Evolutionary conservation across 1,139 yeast species (phyloP).

Genomic region (Zygoascus meyerae): DNA sequence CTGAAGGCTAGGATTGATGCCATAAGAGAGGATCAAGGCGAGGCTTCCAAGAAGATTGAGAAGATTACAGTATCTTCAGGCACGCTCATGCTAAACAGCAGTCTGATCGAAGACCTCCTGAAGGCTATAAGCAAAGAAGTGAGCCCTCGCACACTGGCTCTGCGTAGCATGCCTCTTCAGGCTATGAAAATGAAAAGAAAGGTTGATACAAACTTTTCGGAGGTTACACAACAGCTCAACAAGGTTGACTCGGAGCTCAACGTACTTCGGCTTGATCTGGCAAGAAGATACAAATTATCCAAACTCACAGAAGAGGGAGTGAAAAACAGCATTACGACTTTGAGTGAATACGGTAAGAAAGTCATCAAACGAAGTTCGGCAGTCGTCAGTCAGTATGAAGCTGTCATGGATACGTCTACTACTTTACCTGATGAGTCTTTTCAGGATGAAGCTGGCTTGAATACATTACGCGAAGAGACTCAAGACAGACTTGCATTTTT

Average conservation of each 20-base stretch:
- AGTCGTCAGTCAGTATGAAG: slow-evolving; percentile 1
- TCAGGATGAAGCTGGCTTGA: slow-evolving; percentile 2
- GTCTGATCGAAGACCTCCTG: slow-evolving; percentile 17
- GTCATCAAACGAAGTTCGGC: slow-evolving; percentile 7
- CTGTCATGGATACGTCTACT: neutral
- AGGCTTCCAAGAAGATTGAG: neutral
- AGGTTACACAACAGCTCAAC: slow-evolving; percentile 6
- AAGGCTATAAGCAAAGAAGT: slow-evolving; percentile 16
- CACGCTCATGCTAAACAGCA: neutral
- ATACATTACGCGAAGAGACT: slow-evolving; percentile 3
- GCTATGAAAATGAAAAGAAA: slow-evolving; percentile 26
- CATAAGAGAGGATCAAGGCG: neutral
- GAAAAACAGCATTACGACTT: slow-evolving; percentile 8
- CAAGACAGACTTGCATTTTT: slow-evolving; percentile 3
- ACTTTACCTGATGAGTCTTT: slow-evolving; percentile 5
- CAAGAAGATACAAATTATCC: slow-evolving; percentile 14
- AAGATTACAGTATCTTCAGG: neutral
- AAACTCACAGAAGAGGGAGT: slow-evolving; percentile 18
- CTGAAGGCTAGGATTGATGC: neutral
- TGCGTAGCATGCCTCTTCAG: slow-evolving; percentile 23
- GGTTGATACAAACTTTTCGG: slow-evolving; percentile 6
- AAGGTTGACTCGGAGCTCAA: slow-evolving; percentile 18
- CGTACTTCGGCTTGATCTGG: slow-evolving; percentile 19
- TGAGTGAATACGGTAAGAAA: slow-evolving; percentile 7
- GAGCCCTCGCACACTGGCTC: slow-evolving; percentile 18